A percentile compares a stretch with the other conserved stretches of the same genome.
Evolutionary conservation across 768 basidiomycete genomes (phyloP).

Genomic region (Naganishia friedmannii): DNA sequence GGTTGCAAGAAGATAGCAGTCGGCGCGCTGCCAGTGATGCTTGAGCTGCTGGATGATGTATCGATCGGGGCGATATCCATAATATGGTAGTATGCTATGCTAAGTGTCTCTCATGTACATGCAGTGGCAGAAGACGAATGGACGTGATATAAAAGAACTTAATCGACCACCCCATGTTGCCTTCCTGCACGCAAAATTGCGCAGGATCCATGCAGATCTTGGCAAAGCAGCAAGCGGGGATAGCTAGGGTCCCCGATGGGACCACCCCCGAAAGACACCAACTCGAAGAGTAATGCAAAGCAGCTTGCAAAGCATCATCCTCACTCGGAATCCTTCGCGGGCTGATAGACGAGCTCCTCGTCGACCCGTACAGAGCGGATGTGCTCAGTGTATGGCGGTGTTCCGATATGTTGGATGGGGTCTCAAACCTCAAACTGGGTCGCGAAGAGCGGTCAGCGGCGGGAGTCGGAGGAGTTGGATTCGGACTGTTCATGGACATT

Average conservation of each 20-base stretch:
- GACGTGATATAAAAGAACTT: too few species aligned
- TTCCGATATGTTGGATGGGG: conserved; percentile 21
- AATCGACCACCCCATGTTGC: too few species aligned
- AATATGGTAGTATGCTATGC: not conserved
- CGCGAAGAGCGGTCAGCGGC: not conserved
- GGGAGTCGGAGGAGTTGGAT: not conserved
- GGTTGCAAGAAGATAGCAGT: not conserved
- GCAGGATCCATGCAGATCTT: not conserved
- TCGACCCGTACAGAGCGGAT: conserved; percentile 3
- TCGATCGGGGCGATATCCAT: not conserved
- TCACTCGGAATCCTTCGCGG: not conserved
- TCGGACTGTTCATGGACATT: not conserved
- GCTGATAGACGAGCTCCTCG: too few species aligned
- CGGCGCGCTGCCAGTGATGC: not conserved
- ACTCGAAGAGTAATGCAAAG: not conserved
- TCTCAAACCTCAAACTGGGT: conserved; percentile 5
- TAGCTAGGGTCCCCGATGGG: not conserved
- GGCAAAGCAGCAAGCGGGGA: too few species aligned
- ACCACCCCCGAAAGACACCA: not conserved
- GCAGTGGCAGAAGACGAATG: too few species aligned
- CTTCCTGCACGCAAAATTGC: not conserved
- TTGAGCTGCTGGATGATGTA: not conserved
- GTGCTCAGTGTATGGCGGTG: not conserved
- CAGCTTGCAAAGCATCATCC: too few species aligned
- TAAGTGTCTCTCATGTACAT: too few species aligned